phyloP scores from a whole-genome alignment of 345 rosid species.

The Mercurialis annua region DNA sequence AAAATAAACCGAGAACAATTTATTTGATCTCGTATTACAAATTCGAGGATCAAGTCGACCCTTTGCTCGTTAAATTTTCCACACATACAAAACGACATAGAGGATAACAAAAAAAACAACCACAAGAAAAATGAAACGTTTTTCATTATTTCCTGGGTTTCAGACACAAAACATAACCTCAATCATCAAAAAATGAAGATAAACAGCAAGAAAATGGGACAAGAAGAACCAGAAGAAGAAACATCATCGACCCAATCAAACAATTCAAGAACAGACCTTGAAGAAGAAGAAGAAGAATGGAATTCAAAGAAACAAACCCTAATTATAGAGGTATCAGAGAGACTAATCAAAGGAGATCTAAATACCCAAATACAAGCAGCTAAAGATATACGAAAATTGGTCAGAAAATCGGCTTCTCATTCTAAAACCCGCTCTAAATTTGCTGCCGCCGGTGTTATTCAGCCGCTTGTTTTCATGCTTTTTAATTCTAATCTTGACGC shows the following conservation, averaged over 20 bases:
- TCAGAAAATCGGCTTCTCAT: constrained; percentile 54
- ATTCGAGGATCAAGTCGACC: too few species aligned
- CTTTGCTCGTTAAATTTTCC: too few species aligned
- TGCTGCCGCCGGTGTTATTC: constrained; percentile 68
- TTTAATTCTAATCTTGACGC: constrained; percentile 53
- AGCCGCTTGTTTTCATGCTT: constrained; percentile 66
- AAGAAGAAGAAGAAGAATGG: constrained; percentile 45
- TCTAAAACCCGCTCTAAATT: constrained; percentile 58
- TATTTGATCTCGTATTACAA: too few species aligned
- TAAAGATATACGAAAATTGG: constrained; percentile 48
- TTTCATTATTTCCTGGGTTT: background rate
- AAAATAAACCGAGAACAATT: too few species aligned
- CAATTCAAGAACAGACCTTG: background rate
- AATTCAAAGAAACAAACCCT: constrained; percentile 44
- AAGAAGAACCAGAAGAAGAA: constrained; percentile 30
- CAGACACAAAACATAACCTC: constrained; percentile 4
- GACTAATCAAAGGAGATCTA: constrained; percentile 58
- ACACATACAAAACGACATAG: constrained; percentile 6
- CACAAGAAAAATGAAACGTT: background rate
- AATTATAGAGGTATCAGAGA: constrained; percentile 42
- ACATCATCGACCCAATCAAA: background rate
- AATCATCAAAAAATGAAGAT: constrained; percentile 3
- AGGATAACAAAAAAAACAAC: too few species aligned
- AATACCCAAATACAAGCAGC: constrained; percentile 62
- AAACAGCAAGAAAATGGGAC: constrained; percentile 17